Evolutionary conservation across 257 asterid species (phyloP).

Genomic region (Craterostigma plantagineum): DNA sequence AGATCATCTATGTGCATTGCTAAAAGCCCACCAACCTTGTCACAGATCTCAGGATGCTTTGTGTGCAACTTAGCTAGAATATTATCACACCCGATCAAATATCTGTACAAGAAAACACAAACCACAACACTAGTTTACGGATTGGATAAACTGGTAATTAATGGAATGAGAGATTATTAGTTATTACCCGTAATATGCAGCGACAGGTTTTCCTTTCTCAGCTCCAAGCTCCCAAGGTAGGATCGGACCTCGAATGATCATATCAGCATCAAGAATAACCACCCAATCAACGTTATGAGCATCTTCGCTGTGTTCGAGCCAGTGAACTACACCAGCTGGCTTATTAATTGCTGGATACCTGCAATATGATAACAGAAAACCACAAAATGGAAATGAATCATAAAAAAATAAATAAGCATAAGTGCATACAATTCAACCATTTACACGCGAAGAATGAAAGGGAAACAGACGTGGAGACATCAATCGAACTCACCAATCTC

Average conservation of each 20-base stretch:
- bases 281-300: slow-evolving; percentile 97
- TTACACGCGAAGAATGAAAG: too few species aligned
- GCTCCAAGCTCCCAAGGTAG: slow-evolving; percentile 99
- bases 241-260: slow-evolving; percentile 85
- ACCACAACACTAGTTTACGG: not conserved
- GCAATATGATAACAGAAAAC: slow-evolving; percentile 4
- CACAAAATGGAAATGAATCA: too few species aligned
- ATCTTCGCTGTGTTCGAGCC: slow-evolving; percentile 82
- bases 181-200: slow-evolving; percentile 89
- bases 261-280: slow-evolving; percentile 86
- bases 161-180: not conserved
- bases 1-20: slow-evolving; percentile 97
- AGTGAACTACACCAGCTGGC: slow-evolving; percentile 91
- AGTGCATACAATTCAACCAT: slow-evolving; percentile 2
- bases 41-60: slow-evolving; percentile 77
- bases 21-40: slow-evolving; percentile 91
- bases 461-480: not conserved
- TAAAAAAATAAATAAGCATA: too few species aligned
- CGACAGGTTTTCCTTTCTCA: slow-evolving; percentile 82
- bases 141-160: not conserved
- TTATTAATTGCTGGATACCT: slow-evolving; percentile 98
- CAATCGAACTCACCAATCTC: slow-evolving; percentile 54
- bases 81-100: slow-evolving; percentile 83
- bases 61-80: slow-evolving; percentile 77
- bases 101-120: slow-evolving; percentile 29